Percentiles rank a stretch among this genome's conserved stretches.
Evolutionary conservation across 2,329 filamentous ascomycete species (phyloP).

Genomic region (Hymenoscyphus linearis): DNA sequence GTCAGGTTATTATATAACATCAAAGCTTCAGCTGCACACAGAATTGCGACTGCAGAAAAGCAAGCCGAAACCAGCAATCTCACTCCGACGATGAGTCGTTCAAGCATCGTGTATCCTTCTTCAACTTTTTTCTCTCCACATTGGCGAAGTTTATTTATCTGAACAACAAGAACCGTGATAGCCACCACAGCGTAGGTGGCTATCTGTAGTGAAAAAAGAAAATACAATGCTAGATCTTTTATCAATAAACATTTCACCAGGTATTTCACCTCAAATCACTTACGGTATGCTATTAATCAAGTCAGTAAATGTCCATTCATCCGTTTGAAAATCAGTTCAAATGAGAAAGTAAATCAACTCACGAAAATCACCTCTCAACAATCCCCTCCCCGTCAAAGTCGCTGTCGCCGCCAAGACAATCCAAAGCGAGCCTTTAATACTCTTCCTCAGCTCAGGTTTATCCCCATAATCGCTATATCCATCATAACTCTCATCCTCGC

Average conservation of each 20-base stretch:
- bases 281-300: constrained; percentile 18
- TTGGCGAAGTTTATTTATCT: constrained; percentile 14
- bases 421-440: constrained; percentile 19
- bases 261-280: constrained; percentile 9
- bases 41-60: constrained; percentile 16
- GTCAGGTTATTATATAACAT: constrained; percentile 23
- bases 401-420: constrained; percentile 16
- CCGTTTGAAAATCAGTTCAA: not conserved
- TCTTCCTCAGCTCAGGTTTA: constrained; percentile 7
- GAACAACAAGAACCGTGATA: constrained; percentile 13
- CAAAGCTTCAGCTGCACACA: constrained; percentile 21
- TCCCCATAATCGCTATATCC: not conserved
- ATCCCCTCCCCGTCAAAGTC: constrained; percentile 21
- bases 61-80: constrained; percentile 16
- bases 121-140: constrained; percentile 9
- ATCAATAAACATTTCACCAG: not conserved
- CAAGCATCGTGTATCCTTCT: constrained; percentile 10
- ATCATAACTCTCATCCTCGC: not conserved
- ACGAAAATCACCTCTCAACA: constrained; percentile 26
- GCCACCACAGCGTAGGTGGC: constrained; percentile 20
- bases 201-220: constrained; percentile 22
- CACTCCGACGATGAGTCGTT: constrained; percentile 15
- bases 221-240: constrained; percentile 22
- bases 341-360: constrained; percentile 10
- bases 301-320: not conserved